phyloP scores from a whole-genome alignment of 2,329 filamentous ascomycete genomes.

The Truncatella angustata region DNA sequence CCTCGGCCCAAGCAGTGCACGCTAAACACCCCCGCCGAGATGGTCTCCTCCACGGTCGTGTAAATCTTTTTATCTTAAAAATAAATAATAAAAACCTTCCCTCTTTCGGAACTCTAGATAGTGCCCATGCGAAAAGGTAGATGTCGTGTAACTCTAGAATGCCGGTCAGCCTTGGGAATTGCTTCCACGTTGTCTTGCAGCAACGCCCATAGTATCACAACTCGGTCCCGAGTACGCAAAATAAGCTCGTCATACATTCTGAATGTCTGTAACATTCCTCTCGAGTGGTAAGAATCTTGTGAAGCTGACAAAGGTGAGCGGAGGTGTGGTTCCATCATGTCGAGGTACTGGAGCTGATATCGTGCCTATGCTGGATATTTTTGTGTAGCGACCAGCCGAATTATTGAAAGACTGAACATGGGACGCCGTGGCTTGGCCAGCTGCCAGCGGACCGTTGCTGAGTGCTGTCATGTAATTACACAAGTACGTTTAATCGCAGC shows the following conservation, averaged over 20 bases:
- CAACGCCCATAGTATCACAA: not conserved
- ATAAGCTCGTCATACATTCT: not conserved
- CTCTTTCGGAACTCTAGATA: not conserved
- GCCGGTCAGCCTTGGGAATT: not conserved
- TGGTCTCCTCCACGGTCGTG: not conserved
- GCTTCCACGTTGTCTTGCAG: not conserved
- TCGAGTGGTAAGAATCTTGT: not conserved
- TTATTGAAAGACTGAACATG: not conserved
- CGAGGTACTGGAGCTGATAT: not conserved
- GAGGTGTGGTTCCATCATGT: not conserved
- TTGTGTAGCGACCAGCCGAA: not conserved
- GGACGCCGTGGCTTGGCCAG: not conserved
- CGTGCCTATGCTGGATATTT: not conserved
- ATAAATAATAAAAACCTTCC: too few species aligned
- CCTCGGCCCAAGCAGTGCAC: not conserved
- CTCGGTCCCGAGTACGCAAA: not conserved
- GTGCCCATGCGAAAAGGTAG: not conserved
- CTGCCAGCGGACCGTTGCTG: not conserved
- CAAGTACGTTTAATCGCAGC: too few species aligned
- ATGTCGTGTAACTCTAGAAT: not conserved
- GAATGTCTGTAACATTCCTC: not conserved
- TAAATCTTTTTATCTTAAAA: too few species aligned
- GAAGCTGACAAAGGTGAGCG: not conserved
- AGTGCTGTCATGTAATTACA: too few species aligned
- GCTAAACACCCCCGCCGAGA: not conserved